A percentile compares a stretch with the other conserved stretches of the same genome.
These are phyloP conservation scores for Sarcodon sp. DNA, from an alignment of 768 basidiomycete species.

Conservation along the genomic window DNA sequence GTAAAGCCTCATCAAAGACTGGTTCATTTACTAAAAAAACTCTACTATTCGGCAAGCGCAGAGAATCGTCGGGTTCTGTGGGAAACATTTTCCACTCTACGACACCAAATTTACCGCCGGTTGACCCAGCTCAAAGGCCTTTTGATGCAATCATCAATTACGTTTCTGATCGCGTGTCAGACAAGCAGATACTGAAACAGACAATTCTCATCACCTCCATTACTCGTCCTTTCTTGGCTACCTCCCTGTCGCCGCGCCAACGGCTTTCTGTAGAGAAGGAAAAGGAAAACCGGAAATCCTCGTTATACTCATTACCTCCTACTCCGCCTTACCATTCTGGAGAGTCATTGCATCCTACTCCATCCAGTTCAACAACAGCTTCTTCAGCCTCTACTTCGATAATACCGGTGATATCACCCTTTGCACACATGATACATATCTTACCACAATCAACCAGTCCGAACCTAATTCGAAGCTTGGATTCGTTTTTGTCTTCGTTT, in stretches of 20 bases:
- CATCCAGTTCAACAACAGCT: background rate
- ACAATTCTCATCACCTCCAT: slow-evolving; percentile 27
- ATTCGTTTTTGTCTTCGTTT: slow-evolving; percentile 24
- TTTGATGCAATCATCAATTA: slow-evolving; percentile 27
- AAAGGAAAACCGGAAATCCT: slow-evolving; percentile 5
- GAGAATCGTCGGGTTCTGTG: slow-evolving; percentile 4
- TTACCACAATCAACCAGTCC: slow-evolving; percentile 9
- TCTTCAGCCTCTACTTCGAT: slow-evolving; percentile 1
- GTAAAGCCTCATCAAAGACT: slow-evolving; percentile 3
- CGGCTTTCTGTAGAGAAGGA: background rate
- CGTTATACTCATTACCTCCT: slow-evolving; percentile 10
- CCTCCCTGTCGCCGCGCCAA: slow-evolving; percentile 5
- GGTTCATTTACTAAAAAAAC: slow-evolving; percentile 1
- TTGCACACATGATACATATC: slow-evolving; percentile 7
- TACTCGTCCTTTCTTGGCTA: slow-evolving; percentile 20
- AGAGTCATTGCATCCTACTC: slow-evolving; percentile 8
- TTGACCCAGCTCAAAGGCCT: slow-evolving; percentile 20
- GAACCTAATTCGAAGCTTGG: slow-evolving; percentile 21
- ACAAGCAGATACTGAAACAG: slow-evolving; percentile 22
- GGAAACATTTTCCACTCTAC: slow-evolving; percentile 4
- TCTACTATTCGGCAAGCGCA: slow-evolving; percentile 4
- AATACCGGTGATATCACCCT: slow-evolving; percentile 15
- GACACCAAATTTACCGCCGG: slow-evolving; percentile 8
- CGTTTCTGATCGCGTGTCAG: slow-evolving; percentile 16
- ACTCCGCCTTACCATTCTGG: slow-evolving; percentile 9